Percentiles rank a stretch among this genome's conserved stretches.
These are phyloP conservation scores for Solanum appendiculatum DNA, from an alignment of 257 asterid species.

Conservation along the genomic window DNA sequence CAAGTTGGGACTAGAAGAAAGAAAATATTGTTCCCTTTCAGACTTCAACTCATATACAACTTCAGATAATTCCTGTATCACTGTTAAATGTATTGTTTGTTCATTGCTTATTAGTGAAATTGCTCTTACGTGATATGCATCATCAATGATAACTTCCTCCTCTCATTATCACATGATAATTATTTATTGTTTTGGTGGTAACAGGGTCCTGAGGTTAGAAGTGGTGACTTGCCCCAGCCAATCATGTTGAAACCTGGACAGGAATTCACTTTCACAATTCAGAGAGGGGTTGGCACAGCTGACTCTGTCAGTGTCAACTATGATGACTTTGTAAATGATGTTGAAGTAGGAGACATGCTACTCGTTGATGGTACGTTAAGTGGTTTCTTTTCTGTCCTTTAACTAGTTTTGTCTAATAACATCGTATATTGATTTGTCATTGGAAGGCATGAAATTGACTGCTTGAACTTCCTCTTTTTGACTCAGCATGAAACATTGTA, in stretches of 20 bases:
- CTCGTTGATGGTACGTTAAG: constrained; percentile 78
- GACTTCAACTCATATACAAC: neutral
- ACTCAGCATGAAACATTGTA: neutral
- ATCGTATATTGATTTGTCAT: neutral
- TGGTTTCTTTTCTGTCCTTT: neutral
- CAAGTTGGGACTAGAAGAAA: neutral
- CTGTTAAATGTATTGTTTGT: neutral
- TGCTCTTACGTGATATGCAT: neutral
- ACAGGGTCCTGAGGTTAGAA: constrained; percentile 99
- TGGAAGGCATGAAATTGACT: neutral
- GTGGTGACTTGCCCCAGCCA: constrained; percentile 99
- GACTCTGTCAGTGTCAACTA: constrained; percentile 95
- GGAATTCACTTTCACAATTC: constrained; percentile 93
- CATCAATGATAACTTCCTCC: neutral
- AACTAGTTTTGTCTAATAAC: neutral
- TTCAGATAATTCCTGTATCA: neutral
- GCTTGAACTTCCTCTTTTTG: neutral
- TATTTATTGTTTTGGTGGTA: constrained; percentile 13
- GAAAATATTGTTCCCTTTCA: neutral
- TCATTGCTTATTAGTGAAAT: neutral
- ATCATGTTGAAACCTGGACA: constrained; percentile 64
- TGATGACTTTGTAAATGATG: constrained; percentile 96
- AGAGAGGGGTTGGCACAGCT: constrained; percentile 88
- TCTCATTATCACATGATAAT: neutral
- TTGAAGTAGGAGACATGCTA: constrained; percentile 91